Base-by-base conservation (phyloP, 331 rosid genomes). In the Malus hybrid region DNA sequence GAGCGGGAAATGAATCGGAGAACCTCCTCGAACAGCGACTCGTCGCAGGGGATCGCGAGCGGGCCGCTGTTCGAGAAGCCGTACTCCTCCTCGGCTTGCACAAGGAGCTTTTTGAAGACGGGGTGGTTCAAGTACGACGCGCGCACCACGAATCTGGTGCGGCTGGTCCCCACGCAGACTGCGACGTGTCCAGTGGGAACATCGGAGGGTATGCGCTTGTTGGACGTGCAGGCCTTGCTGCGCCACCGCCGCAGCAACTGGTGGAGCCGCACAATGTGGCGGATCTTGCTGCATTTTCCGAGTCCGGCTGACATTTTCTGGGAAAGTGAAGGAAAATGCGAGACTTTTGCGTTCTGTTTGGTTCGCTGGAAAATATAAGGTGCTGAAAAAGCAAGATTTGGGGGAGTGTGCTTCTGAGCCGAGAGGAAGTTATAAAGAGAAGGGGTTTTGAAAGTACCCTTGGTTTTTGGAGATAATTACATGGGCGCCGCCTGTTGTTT, bases 151-250 rank as follows among this genome's bases (percentile, higher is more conserved):
- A 84, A 89, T 63, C 99, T 79, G 65, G 86, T 87, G 77, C 67
- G 74, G 64, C 79, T 82, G 31, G 67, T 62, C 6, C 99, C 99
- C 24, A 92, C 97, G 65, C 96, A 78, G 7, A 95, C 91, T 1
- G 99, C 99, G 69, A 95, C 89, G 91, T 92, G 93, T 70, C 99
- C 99, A 0, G 92, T 82, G 0, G 99, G 99, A 2, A 95, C 97
- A 73, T 95, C 99, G 2, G 96, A 81, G 22, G 99, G 99, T 7
- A 85, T 75, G 3, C 90, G 82, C 31, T 34, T 86, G 28, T 89
- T 88, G 0, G 97, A 90, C 73, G 79, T 81, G 48, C 92, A 83
- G 1, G 97, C 97, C 83, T 92, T 92, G 88, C 81, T 86, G 77
- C 97, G 90, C 99, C 99, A 95, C 78, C 90, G 85, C 18, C 90